Evolutionary conservation across 306 rosid species (phyloP).

Genomic region (Oemleria cerasiformis): DNA sequence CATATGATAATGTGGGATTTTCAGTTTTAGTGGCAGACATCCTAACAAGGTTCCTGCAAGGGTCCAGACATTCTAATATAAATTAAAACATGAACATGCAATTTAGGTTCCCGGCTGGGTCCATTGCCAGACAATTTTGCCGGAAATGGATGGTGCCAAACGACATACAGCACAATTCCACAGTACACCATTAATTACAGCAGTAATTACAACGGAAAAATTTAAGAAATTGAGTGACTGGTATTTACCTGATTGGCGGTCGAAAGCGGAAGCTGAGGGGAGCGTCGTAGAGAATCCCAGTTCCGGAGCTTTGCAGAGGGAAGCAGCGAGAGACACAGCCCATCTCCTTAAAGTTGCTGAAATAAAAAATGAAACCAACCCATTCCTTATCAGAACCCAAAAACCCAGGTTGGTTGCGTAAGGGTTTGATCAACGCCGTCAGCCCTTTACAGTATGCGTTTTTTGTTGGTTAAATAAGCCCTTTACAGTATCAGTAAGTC

Average conservation of each 20-base stretch:
- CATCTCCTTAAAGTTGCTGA: background rate
- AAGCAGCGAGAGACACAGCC: background rate
- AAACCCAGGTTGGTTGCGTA: too few species aligned
- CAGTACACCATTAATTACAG: background rate
- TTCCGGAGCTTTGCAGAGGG: background rate
- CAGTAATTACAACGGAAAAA: background rate
- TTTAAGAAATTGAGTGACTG: background rate
- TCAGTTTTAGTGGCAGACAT: constrained; percentile 49
- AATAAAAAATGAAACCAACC: background rate
- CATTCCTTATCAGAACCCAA: background rate
- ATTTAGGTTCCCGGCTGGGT: background rate
- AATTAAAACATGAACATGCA: background rate
- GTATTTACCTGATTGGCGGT: constrained; percentile 8
- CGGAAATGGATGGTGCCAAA: background rate
- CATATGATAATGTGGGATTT: constrained; percentile 30
- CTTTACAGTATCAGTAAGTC: background rate
- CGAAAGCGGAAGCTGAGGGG: constrained; percentile 7
- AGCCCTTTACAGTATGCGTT: too few species aligned
- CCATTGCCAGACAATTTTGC: background rate
- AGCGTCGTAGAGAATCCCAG: background rate
- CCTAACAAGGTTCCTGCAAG: constrained; percentile 41
- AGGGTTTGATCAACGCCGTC: too few species aligned
- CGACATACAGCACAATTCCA: background rate
- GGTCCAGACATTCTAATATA: constrained; percentile 3
- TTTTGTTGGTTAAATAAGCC: too few species aligned